Base-by-base conservation (phyloP, 495 filamentous ascomycete species). In the Penicillium taxi region DNA sequence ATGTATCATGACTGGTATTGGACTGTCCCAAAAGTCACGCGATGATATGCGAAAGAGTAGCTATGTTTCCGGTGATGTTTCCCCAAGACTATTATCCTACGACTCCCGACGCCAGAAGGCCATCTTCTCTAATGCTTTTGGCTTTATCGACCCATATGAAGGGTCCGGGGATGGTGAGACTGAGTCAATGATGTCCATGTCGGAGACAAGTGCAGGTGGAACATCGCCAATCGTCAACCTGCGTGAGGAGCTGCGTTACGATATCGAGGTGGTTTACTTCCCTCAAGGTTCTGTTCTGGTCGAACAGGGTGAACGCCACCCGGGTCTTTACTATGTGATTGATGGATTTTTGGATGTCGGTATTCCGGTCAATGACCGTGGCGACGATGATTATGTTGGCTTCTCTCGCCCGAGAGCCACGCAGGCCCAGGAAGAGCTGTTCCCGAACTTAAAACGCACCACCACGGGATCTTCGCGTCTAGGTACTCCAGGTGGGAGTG, bases 211-310 rank as follows among this genome's bases (percentile, higher is more conserved):
- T 39, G 67, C 66, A 3, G 67, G 66, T 12, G 71, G 71, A 5
- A 69, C 66, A 1, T 63, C 68, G 2, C 80, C 80, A 9, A 66
- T 75, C 6, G 49, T 58, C 56, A 66, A 77, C 71, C 43, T 88
- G 53, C 41, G 73, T 52, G 53, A 77, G 38, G 91, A 96, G 26
- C 71, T 95, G 53, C 77, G 79, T 30, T 79, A 91, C 48, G 91
- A 98, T 27, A 74, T 96, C n/a, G 91, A 98, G 52, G 94, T 98
- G 44, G 93, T 98, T 3, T 96, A 82, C 64, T 98, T 98, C 47
- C 88, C 86, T 0, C 82, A 96, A 52, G 88, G 84, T 3, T 88
- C 91, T 6, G 84, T 98, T 5, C 70, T 98, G n/a, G 90, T 98
- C 0, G 91, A 98, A 47, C 88, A 96, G 56, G 89, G 91, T 0